These are phyloP conservation scores for Conringia planisiliqua DNA, from an alignment of 345 rosid species.

Conservation along the genomic window DNA sequence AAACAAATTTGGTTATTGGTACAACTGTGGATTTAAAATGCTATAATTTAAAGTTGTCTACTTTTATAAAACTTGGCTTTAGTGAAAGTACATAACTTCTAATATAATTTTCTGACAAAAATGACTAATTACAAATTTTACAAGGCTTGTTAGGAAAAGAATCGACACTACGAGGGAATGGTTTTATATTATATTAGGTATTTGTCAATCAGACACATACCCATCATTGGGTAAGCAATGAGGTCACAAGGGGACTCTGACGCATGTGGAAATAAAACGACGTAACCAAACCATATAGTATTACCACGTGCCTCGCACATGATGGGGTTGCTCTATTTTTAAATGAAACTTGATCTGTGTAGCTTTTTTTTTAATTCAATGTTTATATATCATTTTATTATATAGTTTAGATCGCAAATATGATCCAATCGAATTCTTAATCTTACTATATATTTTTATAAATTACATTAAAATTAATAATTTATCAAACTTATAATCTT, in stretches of 20 bases:
- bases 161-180: background rate
- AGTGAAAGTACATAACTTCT: background rate
- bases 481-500: background rate
- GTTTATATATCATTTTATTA: background rate
- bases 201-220: background rate
- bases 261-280: background rate
- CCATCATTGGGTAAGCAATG: conserved; percentile 24
- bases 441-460: background rate
- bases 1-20: background rate
- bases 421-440: background rate
- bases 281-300: background rate
- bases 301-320: conserved; percentile 8
- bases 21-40: background rate
- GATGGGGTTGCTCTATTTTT: background rate
- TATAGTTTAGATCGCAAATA: background rate
- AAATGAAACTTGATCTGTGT: background rate
- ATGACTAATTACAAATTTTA: background rate
- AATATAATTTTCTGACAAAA: background rate
- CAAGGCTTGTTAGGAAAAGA: background rate
- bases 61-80: background rate
- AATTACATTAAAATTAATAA: too few relatives aligned
- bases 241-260: conserved; percentile 8
- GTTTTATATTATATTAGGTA: background rate
- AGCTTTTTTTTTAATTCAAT: background rate
- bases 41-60: background rate